Conservation (phyloP, 371 early-diverging fungal species). For the Mortierella sp. region DNA sequence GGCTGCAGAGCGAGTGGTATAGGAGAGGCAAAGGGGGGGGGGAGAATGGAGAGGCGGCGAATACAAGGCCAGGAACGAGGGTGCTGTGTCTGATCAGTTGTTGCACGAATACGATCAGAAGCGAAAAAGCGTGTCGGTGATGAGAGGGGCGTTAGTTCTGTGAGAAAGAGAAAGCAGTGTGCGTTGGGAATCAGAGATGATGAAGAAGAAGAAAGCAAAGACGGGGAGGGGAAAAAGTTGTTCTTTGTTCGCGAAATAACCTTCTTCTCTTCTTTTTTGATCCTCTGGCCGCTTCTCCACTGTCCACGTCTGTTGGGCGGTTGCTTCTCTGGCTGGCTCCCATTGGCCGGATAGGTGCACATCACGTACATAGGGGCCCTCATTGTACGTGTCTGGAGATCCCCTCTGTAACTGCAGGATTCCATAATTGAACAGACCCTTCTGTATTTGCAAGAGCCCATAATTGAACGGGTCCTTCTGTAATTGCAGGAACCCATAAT, state of each 20-base stretch:
- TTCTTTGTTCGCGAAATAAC: neutral
- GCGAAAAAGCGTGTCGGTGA: too few relatives aligned
- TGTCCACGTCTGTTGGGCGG: slow-evolving; percentile 12
- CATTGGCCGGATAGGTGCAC: slow-evolving; percentile 7
- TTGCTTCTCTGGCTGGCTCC: slow-evolving; percentile 27
- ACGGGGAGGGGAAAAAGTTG: neutral
- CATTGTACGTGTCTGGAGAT: neutral
- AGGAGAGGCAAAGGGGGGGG: neutral
- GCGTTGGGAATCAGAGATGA: too few relatives aligned
- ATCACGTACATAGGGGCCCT: slow-evolving; percentile 4
- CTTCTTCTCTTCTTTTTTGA: neutral
- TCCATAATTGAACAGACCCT: too few relatives aligned
- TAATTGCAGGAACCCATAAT: too few relatives aligned
- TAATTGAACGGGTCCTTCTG: too few relatives aligned
- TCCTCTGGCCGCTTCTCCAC: slow-evolving; percentile 9
- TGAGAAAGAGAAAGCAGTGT: too few relatives aligned
- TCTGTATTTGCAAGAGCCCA: too few relatives aligned
- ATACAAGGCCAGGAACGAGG: too few relatives aligned
- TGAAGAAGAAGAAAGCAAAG: slow-evolving; percentile 1
- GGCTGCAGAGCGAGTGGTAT: neutral
- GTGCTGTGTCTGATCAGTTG: too few relatives aligned
- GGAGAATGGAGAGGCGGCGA: too few relatives aligned
- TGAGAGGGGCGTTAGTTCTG: too few relatives aligned
- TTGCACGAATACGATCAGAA: too few relatives aligned
- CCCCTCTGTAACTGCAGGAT: neutral